These are phyloP conservation scores for Posidonia australis DNA, from an alignment of 106 monocot genomes.

Conservation along the genomic window DNA sequence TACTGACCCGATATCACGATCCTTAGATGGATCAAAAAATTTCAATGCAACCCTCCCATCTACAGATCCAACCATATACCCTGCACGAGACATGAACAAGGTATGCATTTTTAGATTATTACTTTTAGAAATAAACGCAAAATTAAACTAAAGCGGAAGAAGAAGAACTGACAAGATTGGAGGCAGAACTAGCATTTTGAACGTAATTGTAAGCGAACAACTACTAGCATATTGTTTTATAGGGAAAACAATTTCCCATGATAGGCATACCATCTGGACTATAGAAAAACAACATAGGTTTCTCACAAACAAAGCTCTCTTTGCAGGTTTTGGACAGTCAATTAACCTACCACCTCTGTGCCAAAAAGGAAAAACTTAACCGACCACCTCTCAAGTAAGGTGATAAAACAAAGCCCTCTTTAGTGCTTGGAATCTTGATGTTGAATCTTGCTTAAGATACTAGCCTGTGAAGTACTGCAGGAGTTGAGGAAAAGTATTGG, in stretches of 20 bases:
- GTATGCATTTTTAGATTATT: neutral
- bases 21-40: neutral
- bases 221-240: neutral
- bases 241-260: neutral
- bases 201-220: neutral
- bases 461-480: neutral
- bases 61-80: constrained; percentile 1
- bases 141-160: neutral
- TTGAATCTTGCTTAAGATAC: neutral
- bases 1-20: neutral
- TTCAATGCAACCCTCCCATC: constrained; percentile 6
- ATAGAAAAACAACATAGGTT: too few relatives aligned
- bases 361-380: too few relatives aligned
- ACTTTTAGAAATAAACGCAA: neutral
- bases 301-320: too few relatives aligned
- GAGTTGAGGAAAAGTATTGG: neutral
- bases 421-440: too few relatives aligned
- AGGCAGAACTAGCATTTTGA: neutral
- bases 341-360: too few relatives aligned
- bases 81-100: neutral
- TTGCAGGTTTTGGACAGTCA: too few relatives aligned
- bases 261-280: neutral
- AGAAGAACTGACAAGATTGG: neutral
- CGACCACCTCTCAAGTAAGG: too few relatives aligned
- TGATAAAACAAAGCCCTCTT: too few relatives aligned